A percentile compares a stretch with the other conserved stretches of the same genome.
Conservation (phyloP, 345 rosid genomes). For the Rubroshorea leprosula region DNA sequence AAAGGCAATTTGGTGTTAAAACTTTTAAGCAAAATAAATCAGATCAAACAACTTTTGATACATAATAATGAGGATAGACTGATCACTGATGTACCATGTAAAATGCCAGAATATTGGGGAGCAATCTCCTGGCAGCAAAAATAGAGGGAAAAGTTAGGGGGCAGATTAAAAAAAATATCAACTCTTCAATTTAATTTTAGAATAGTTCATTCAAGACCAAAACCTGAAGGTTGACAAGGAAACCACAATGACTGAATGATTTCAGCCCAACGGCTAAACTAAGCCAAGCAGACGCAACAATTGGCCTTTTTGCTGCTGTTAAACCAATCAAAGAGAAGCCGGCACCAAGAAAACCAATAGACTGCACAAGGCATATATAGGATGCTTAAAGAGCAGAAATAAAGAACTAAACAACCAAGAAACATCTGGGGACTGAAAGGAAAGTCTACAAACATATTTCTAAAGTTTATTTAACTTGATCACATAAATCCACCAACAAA, state of each 20-base stretch:
- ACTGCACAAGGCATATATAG: slow-evolving; percentile 50
- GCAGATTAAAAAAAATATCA: slow-evolving; percentile 6
- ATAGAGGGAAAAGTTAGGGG: slow-evolving; percentile 22
- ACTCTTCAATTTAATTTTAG: background rate
- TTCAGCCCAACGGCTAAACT: slow-evolving; percentile 85
- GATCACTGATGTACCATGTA: slow-evolving; percentile 58
- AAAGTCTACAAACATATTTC: no score
- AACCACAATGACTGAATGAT: slow-evolving; percentile 93
- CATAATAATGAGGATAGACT: background rate
- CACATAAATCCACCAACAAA: no score
- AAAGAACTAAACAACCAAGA: slow-evolving; percentile 13
- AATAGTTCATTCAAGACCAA: slow-evolving; percentile 5
- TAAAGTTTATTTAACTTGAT: no score
- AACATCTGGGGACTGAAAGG: background rate
- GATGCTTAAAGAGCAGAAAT: slow-evolving; percentile 3
- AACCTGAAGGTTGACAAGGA: slow-evolving; percentile 95
- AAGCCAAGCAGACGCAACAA: slow-evolving; percentile 86
- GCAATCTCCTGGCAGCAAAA: slow-evolving; percentile 71
- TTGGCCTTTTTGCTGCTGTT: slow-evolving; percentile 63
- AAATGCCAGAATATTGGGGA: slow-evolving; percentile 82
- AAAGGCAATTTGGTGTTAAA: background rate
- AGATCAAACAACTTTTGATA: background rate
- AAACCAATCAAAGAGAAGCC: slow-evolving; percentile 76
- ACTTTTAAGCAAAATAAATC: slow-evolving; percentile 8
- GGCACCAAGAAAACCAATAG: slow-evolving; percentile 88